Base-by-base conservation (phyloP, 164 flowering plant genomes). In the Magnolia sinica region DNA sequence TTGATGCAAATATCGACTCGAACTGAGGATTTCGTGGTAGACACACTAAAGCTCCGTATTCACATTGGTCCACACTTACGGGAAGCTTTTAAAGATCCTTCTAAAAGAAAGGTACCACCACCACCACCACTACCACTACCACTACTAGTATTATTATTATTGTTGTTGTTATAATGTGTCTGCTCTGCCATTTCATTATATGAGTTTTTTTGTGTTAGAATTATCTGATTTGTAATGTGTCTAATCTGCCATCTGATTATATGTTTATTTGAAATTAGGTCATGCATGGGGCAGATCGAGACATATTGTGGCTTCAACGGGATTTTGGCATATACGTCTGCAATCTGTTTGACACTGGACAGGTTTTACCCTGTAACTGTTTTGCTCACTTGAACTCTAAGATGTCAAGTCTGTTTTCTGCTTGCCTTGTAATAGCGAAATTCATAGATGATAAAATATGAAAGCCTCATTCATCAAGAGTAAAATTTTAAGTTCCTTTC, bases 1-100 rank as follows among this genome's bases (percentile, higher is more conserved):
- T 85, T 96, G 90, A 96, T 96, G 95, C 98, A 96, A 89, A 93
- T 96, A 73, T 96, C 99, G 50, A 96, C 99, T 64, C 88, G 99
- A 86, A 87, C 88, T 6, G 99, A 96, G 80, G 99, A 96, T 88
- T 96, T 87, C 86, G 82, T 94, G 72, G 83, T 96, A 4, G 99
- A 96, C 77, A 91, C 98, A 45, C 85, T 96, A 52, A 96, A 94
- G 84, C 93, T 96, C 50, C 91, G 96, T 24, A 79, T 88, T 81
- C 96, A 94, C 22, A 74, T 96, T 74, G 98, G 98, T 74, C 98
- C 97, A 61, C 82, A 93, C 82, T 87, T 96, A 69, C 86, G 99
- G 81, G 99, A 94, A 73, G 83, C 90, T 71, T 96, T 96, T 77
- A 92, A 93, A 81, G 99, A 96, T 65, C 97, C 98, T 23, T 77